These are phyloP conservation scores for Globisporangium lucens DNA, from an alignment of 352 stramenopile genomes.

Conservation along the genomic window DNA sequence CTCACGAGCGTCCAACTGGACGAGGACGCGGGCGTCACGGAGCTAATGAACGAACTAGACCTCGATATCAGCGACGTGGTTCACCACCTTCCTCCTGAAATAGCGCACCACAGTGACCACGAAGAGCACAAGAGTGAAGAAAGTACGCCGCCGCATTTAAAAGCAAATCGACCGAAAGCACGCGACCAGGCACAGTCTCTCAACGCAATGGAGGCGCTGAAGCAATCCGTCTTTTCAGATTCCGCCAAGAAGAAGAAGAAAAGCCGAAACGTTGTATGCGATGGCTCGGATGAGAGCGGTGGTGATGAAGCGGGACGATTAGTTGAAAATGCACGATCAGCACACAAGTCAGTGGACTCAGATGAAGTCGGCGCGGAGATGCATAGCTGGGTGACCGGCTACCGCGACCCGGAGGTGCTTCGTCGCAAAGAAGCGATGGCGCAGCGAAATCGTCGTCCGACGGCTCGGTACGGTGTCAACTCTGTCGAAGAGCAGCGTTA, in stretches of 20 bases:
- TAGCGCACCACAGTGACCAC: constrained; percentile 14
- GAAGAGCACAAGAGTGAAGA: constrained; percentile 60
- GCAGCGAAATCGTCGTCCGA: constrained; percentile 35
- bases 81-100: constrained; percentile 10
- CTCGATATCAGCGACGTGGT: constrained; percentile 33
- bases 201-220: constrained; percentile 9
- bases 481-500: constrained; percentile 42
- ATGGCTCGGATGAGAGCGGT: constrained; percentile 6
- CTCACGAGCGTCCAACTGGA: constrained; percentile 19
- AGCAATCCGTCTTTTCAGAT: constrained; percentile 1
- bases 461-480: constrained; percentile 33
- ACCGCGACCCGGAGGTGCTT: constrained; percentile 53
- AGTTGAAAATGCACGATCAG: not conserved
- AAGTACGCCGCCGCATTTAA: constrained; percentile 35
- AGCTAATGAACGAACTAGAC: constrained; percentile 49
- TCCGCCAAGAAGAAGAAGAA: constrained; percentile 9
- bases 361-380: constrained; percentile 43
- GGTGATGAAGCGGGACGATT: not conserved
- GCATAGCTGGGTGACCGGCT: constrained; percentile 52
- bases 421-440: constrained; percentile 50
- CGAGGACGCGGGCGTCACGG: constrained; percentile 38
- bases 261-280: constrained; percentile 1
- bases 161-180: constrained; percentile 15
- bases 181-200: not conserved
- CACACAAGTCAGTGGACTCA: constrained; percentile 3